Evolutionary conservation across 2,329 filamentous ascomycete genomes (phyloP), one percentile per base, ranked within the genome.

Genomic region (Gremmenia infestans): DNA sequence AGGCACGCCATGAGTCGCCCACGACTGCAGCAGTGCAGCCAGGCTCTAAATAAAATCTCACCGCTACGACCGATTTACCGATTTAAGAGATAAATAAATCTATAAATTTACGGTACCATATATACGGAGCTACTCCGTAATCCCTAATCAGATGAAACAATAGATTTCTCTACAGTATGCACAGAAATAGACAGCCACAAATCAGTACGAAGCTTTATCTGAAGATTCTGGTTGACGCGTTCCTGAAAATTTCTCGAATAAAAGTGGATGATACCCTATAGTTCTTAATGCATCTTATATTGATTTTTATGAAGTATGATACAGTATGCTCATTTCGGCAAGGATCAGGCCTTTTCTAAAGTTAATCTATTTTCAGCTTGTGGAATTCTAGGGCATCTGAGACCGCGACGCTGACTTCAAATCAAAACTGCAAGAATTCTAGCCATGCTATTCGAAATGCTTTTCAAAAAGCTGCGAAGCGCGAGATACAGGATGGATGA

Each of bases 201-300:
- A 32, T 32, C 9, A 32, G 11, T 32, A 8, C 8, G 28, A 50
- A 46, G 1, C 39, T 49, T 53, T 43, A n/a, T 43, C 39, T n/a
- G 39, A 40, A 53, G 40, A 36, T 37, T 52, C 7, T 42, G 37
- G 59, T 59, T 59, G 56, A 61, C 50, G 59, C 54, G 52, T 53
- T 50, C 48, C 25, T 55, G 54, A 54, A 54, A 52, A 55, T 28
- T 54, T 42, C 32, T 39, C n/a, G 17, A 50, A 39, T 23, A 36
- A 39, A 39, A 22, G 32, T 40, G 48, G 48, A 22, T 12, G 9
- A 15, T 35, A 32, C 17, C 32, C 35, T 19, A 40, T 22, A 15
- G 6, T 50, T 40, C 39, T 22, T n/a, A 23, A 40, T 40, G 39
- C 39, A 40, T 15, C 22, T 22, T 3, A 25, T 19, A 17, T 17